Evolutionary conservation across 768 basidiomycete genomes (phyloP).

Genomic region (Suillus americanus): DNA sequence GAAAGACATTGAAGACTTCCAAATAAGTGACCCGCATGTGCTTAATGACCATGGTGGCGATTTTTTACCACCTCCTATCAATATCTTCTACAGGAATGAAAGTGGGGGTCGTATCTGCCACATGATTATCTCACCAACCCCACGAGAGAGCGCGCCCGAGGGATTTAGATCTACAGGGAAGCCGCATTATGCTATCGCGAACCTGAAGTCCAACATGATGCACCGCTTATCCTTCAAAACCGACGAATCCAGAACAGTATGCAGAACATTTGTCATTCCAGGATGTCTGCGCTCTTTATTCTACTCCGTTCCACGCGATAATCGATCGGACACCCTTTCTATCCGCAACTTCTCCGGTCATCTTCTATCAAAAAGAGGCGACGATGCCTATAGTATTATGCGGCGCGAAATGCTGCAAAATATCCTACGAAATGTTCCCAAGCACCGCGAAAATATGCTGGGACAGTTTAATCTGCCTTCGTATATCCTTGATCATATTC

Average conservation of each 20-base stretch:
- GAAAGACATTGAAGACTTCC: constrained; percentile 34
- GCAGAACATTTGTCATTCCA: constrained; percentile 31
- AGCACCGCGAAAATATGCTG: constrained; percentile 19
- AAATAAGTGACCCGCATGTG: constrained; percentile 31
- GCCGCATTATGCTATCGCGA: constrained; percentile 31
- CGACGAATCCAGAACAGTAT: constrained; percentile 20
- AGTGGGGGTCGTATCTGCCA: constrained; percentile 29
- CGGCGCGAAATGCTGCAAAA: constrained; percentile 21
- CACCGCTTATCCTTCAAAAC: constrained; percentile 29
- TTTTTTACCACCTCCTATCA: constrained; percentile 30
- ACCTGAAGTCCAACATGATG: constrained; percentile 22
- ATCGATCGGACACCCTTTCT: constrained; percentile 25
- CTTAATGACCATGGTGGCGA: constrained; percentile 20
- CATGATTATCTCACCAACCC: constrained; percentile 28
- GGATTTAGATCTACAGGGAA: constrained; percentile 19
- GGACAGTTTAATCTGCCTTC: constrained; percentile 23
- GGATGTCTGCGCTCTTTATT: constrained; percentile 34
- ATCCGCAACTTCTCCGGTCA: constrained; percentile 34
- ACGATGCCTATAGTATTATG: constrained; percentile 20
- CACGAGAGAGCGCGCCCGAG: constrained; percentile 18
- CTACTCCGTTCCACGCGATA: constrained; percentile 26
- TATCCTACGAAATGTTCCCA: constrained; percentile 20
- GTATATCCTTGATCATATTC: constrained; percentile 18
- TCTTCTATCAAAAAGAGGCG: constrained; percentile 36
- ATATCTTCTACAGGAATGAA: constrained; percentile 33